Conservation (phyloP, 768 basidiomycete species). For the Leccinum variicolor region DNA sequence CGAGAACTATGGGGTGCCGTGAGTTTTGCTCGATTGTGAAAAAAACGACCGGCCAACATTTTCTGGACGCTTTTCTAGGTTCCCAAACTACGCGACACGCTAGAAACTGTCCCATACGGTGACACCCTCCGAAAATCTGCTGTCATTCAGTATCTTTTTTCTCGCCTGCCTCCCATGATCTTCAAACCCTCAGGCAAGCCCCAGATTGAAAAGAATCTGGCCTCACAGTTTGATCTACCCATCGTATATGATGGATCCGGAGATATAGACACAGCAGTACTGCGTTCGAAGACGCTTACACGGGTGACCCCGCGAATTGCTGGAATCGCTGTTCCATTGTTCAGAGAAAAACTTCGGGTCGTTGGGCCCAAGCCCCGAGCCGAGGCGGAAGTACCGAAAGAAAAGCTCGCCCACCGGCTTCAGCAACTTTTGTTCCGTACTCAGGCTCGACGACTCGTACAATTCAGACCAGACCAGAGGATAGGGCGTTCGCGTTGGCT, state of each 20-base stretch:
- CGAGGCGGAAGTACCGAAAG: constrained; percentile 11
- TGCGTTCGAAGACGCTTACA: constrained; percentile 55
- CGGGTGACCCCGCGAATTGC: constrained; percentile 63
- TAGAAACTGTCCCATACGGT: constrained; percentile 22
- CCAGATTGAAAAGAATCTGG: background rate
- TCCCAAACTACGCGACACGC: constrained; percentile 13
- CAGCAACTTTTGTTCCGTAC: constrained; percentile 20
- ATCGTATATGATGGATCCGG: constrained; percentile 21
- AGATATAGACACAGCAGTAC: constrained; percentile 54
- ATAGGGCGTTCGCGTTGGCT: constrained; percentile 35
- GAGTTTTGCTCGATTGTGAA: background rate
- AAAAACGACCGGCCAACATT: background rate
- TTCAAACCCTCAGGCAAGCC: constrained; percentile 9
- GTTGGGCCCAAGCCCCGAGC: constrained; percentile 42
- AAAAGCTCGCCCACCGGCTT: constrained; percentile 17
- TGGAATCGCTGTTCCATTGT: constrained; percentile 45
- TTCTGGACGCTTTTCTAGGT: constrained; percentile 12
- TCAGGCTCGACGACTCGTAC: constrained; percentile 10
- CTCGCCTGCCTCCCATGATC: constrained; percentile 5
- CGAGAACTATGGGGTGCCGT: constrained; percentile 29
- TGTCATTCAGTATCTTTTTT: constrained; percentile 20
- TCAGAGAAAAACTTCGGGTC: constrained; percentile 52
- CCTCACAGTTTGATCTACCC: background rate
- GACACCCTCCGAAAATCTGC: constrained; percentile 20
- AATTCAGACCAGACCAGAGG: constrained; percentile 31